A percentile compares a stretch with the other conserved stretches of the same genome.
These are phyloP conservation scores for Fusarium goolgardi DNA, from an alignment of 2,329 filamentous ascomycete species.

Conservation along the genomic window DNA sequence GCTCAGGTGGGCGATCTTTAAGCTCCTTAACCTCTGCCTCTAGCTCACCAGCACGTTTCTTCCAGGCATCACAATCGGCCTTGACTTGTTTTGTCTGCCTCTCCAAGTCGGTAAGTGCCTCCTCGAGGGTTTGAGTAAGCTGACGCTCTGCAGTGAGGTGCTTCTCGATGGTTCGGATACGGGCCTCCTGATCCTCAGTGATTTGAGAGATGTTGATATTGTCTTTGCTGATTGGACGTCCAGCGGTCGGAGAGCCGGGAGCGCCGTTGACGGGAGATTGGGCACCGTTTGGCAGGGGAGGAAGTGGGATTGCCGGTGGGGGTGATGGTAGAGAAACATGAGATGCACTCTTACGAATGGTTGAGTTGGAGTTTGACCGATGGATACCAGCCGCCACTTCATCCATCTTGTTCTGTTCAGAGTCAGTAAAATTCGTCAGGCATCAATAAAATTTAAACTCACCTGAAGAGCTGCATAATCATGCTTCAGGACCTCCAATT, in stretches of 20 bases:
- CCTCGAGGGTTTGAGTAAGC: constrained; percentile 92
- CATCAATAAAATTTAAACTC: constrained; percentile 50
- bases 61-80: constrained; percentile 89
- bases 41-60: constrained; percentile 81
- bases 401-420: constrained; percentile 68
- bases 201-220: constrained; percentile 75
- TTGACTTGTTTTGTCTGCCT: constrained; percentile 92
- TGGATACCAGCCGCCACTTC: constrained; percentile 62
- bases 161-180: constrained; percentile 96
- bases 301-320: constrained; percentile 94
- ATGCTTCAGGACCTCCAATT: constrained; percentile 74
- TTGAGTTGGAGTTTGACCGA: constrained; percentile 72
- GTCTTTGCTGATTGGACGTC: constrained; percentile 85
- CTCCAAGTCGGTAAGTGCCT: constrained; percentile 94
- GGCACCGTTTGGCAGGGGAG: constrained; percentile 79
- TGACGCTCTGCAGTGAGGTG: constrained; percentile 96
- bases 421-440: constrained; percentile 43
- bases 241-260: constrained; percentile 65
- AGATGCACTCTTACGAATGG: constrained; percentile 85
- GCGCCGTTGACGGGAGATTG: constrained; percentile 59
- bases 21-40: constrained; percentile 78
- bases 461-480: constrained; percentile 84
- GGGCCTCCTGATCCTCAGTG: constrained; percentile 93
- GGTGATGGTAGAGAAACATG: constrained; percentile 89
- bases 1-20: constrained; percentile 62